These are phyloP conservation scores for Podaxis carcinomalis DNA, from an alignment of 768 basidiomycete genomes.

Conservation along the genomic window DNA sequence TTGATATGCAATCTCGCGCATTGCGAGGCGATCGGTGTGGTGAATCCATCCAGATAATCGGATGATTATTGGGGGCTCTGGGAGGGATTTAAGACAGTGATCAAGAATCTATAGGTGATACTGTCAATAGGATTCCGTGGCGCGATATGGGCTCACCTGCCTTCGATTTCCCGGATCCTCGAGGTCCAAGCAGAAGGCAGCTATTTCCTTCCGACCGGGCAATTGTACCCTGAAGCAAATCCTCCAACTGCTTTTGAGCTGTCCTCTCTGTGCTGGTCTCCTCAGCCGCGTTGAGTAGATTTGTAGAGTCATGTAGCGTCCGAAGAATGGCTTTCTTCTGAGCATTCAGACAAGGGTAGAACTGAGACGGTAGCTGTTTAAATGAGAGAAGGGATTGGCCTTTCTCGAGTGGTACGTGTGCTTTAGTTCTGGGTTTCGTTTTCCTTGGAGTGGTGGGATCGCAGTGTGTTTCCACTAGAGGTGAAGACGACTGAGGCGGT, in stretches of 20 bases:
- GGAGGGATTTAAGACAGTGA: slow-evolving; percentile 42
- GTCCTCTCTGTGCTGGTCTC: slow-evolving; percentile 39
- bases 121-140: slow-evolving; percentile 1
- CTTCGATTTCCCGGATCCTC: slow-evolving; percentile 82
- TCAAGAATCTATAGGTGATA: slow-evolving; percentile 50
- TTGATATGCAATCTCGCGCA: slow-evolving; percentile 89
- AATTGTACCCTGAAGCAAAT: slow-evolving; percentile 70
- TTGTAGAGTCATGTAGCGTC: slow-evolving; percentile 31
- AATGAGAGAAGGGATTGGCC: neutral
- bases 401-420: neutral
- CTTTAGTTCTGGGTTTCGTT: neutral
- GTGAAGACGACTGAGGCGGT: neutral
- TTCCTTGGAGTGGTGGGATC: neutral
- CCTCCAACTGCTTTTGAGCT: slow-evolving; percentile 54
- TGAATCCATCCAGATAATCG: slow-evolving; percentile 85
- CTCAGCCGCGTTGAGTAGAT: slow-evolving; percentile 19
- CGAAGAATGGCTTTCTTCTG: slow-evolving; percentile 58
- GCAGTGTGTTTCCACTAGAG: neutral
- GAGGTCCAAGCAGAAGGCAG: slow-evolving; percentile 80
- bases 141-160: slow-evolving; percentile 34
- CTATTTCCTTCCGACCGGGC: slow-evolving; percentile 89
- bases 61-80: slow-evolving; percentile 61
- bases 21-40: slow-evolving; percentile 81
- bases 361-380: slow-evolving; percentile 33
- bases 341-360: slow-evolving; percentile 40